Base-by-base conservation (phyloP, 116 monocot species). In the Trichopus zeylanicus region DNA sequence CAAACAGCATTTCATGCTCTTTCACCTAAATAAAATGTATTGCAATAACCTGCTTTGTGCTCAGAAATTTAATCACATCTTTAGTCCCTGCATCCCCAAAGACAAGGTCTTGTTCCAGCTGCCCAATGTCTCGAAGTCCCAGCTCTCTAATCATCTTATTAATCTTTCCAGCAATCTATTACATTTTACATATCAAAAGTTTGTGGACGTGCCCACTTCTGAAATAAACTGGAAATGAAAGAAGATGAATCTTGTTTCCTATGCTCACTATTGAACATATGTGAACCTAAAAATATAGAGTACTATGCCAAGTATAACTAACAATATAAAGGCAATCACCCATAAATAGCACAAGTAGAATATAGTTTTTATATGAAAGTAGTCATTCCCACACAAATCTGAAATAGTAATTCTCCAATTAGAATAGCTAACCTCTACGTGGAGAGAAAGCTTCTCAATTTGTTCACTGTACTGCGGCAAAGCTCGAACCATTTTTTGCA, bases 401-500 rank as follows among this genome's bases (percentile, higher is more conserved):
- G 1, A 42, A 42, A 42, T 1, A 18, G 3, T 15, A 2, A 15
- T 16, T 42, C n/a, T 42, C 18, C 3, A 54, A 54, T 19, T 18
- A n/a, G 18, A 49, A 42, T n/a, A 42, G 46, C 79, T 59, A 69
- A 97, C 97, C 78, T 87, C 91, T 38, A 97, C 91, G 73, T 97
- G 97, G 26, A 97, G 84, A 8, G 97, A 90, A 20, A 97, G 77
- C 39, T 82, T 97, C 11, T 97, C 97, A 56, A 84, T 78, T 77
- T 97, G 90, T 57, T 97, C 97, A 21, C 47, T 87, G 48, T 97
- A 97, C 52, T 97, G 84, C 5, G 97, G 97, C 61, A 97, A 79
- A 53, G 97, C 86, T 75, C 87, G 97, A 70, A 84, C 97, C 71
- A 97, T 75, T 63, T 97, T 97, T 66, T 90, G 87, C 72, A 97